phyloP scores from a whole-genome alignment of 768 basidiomycete genomes.

The Naganishia onofrii region DNA sequence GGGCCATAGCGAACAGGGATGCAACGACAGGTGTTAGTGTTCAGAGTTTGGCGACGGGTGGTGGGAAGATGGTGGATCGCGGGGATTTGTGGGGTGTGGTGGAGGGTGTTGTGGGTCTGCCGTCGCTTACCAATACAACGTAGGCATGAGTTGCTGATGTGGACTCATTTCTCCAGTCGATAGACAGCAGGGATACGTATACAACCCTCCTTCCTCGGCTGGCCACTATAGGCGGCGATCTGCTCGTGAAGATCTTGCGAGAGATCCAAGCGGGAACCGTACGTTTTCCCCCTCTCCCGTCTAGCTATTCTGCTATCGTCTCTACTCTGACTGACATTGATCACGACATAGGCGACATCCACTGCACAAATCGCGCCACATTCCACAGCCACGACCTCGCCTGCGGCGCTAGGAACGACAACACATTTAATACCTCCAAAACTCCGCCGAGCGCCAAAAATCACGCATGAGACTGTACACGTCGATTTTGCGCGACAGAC shows the following conservation, averaged over 20 bases:
- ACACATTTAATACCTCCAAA: too few relatives aligned
- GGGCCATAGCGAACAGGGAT: constrained; percentile 61
- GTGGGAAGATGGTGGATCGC: constrained; percentile 67
- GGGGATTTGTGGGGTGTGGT: constrained; percentile 66
- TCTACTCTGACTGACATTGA: not conserved
- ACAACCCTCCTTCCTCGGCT: constrained; percentile 60
- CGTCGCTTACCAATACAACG: not conserved
- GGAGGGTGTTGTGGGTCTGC: constrained; percentile 58
- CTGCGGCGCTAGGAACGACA: too few relatives aligned
- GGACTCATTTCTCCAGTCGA: constrained; percentile 54
- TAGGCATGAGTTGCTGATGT: not conserved
- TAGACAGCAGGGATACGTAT: constrained; percentile 62
- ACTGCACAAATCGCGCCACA: constrained; percentile 55
- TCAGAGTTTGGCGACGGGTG: constrained; percentile 60
- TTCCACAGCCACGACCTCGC: too few relatives aligned
- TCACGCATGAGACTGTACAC: constrained; percentile 59
- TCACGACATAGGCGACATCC: constrained; percentile 55
- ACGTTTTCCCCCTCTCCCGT: constrained; percentile 30
- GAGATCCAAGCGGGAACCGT: constrained; percentile 64
- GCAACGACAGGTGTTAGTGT: constrained; percentile 74
- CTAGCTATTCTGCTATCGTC: not conserved
- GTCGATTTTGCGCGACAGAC: constrained; percentile 63
- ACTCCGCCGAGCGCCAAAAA: constrained; percentile 62
- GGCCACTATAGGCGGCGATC: constrained; percentile 64
- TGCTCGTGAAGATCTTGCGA: constrained; percentile 70